Evolutionary conservation across 2,329 filamentous ascomycete species (phyloP).

Genomic region (Neopestalotiopsis sp.): DNA sequence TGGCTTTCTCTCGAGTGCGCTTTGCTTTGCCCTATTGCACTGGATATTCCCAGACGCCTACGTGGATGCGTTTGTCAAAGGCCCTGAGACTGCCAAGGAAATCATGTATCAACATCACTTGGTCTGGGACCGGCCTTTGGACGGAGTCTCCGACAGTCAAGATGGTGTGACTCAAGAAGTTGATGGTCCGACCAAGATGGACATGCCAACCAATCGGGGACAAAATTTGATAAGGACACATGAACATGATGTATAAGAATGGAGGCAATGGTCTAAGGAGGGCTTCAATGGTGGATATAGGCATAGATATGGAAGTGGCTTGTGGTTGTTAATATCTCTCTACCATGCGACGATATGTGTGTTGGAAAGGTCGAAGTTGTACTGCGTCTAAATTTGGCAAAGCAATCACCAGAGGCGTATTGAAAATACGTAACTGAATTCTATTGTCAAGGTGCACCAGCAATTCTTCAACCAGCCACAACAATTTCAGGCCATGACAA

Average conservation of each 20-base stretch:
- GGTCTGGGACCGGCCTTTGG: constrained; percentile 35
- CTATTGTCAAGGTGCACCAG: too few species aligned
- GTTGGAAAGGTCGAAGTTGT: too few species aligned
- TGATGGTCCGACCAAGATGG: background rate
- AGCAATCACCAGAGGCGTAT: too few species aligned
- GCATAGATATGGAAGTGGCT: background rate
- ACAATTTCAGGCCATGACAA: too few species aligned
- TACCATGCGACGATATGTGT: background rate
- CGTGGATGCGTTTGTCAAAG: constrained; percentile 37
- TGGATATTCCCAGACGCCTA: constrained; percentile 31
- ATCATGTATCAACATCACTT: constrained; percentile 35
- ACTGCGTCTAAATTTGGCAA: too few species aligned
- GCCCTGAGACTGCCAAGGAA: constrained; percentile 29
- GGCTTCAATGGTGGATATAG: background rate
- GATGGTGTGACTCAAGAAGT: background rate
- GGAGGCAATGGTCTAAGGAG: background rate
- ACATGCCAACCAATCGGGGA: background rate
- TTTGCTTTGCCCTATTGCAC: constrained; percentile 40
- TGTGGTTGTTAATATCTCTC: background rate
- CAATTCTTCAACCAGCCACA: too few species aligned
- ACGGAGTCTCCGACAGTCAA: background rate
- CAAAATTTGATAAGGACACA: background rate
- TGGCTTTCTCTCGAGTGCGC: constrained; percentile 41
- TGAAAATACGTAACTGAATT: too few species aligned
- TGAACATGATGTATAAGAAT: background rate